phyloP scores from a whole-genome alignment of 2,329 filamentous ascomycete genomes.

The Apiospora arundinis region DNA sequence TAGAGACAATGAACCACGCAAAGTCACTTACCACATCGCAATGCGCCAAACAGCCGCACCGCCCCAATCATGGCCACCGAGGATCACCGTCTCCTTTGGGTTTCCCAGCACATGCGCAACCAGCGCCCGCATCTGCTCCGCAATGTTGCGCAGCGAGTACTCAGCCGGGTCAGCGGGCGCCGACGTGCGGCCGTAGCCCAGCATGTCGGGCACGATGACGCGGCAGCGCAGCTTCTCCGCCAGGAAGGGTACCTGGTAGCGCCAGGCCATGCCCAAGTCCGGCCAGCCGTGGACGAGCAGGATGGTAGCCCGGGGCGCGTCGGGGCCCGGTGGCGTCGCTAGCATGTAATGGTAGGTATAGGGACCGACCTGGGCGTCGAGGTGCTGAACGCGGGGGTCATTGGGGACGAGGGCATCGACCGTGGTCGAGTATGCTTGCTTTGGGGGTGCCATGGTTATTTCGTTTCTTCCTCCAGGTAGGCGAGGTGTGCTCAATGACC shows the following conservation, averaged over 20 bases:
- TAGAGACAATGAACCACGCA: too few relatives aligned
- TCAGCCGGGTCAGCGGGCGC: conserved; percentile 36
- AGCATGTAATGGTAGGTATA: conserved; percentile 73
- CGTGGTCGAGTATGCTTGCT: conserved; percentile 46
- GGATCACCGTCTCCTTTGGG: conserved; percentile 23
- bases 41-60: conserved; percentile 78
- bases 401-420: conserved; percentile 68
- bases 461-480: too few relatives aligned
- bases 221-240: conserved; percentile 44
- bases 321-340: conserved; percentile 52
- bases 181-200: conserved; percentile 45
- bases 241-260: conserved; percentile 42
- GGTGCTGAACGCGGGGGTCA: conserved; percentile 71
- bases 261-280: conserved; percentile 30
- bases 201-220: conserved; percentile 49
- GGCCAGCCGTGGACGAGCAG: conserved; percentile 33
- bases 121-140: conserved; percentile 41
- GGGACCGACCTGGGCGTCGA: conserved; percentile 69
- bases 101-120: conserved; percentile 61
- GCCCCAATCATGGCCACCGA: conserved; percentile 56
- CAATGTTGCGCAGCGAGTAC: conserved; percentile 42
- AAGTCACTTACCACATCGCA: conserved; percentile 59
- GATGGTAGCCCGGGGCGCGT: conserved; percentile 39
- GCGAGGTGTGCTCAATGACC: too few relatives aligned
- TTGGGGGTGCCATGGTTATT: neutral